Base-by-base conservation (phyloP, 148 eudicot genomes). In the Fagopyrum esculentum region DNA sequence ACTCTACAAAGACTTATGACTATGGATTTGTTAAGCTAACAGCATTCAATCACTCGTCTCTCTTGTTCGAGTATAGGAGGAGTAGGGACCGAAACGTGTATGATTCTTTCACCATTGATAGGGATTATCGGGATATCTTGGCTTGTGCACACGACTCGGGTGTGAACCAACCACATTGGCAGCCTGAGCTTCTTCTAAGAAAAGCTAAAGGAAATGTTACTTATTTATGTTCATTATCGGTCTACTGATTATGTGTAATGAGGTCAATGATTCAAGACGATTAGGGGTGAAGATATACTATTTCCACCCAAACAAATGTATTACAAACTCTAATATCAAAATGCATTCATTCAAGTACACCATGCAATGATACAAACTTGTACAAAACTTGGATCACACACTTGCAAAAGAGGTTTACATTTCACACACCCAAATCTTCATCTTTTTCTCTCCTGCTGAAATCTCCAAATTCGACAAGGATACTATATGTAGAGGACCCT, bases 31-130 rank as follows among this genome's bases (percentile, higher is more conserved):
- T 83, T 17, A 93, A 91, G 76, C 73, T 93, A 70, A 91, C 98
- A 11, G 95, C 98, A 49, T 93, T 87, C 74, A 87, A 87, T 82
- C 97, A 83, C 63, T 91, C 94, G 7, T 83, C 83, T 75, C 86
- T 93, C 49, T 84, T 91, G 66, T 93, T 91, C 30, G 97, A 93
- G 84, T 93, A 93, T 85, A 93, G 89, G 86, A 93, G 82, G 84
- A 93, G 98, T 81, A 83, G 82, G 0, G 91, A 93, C 73, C 95
- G 98, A 5, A 86, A 84, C 19, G 97, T 93, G 2, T 89, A 91
- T 51, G 97, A 93, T 76, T 89, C 97, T 0, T 93, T 93, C 81
- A 87, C 93, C 4, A 82, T 93, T 52, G 85, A 93, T 1, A 88
- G 98, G 80, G 93, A 91, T 78, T 93, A 93, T 75, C 86, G 80